Conservation (phyloP, 2,329 filamentous ascomycete genomes). For the Microdochium nivale region DNA sequence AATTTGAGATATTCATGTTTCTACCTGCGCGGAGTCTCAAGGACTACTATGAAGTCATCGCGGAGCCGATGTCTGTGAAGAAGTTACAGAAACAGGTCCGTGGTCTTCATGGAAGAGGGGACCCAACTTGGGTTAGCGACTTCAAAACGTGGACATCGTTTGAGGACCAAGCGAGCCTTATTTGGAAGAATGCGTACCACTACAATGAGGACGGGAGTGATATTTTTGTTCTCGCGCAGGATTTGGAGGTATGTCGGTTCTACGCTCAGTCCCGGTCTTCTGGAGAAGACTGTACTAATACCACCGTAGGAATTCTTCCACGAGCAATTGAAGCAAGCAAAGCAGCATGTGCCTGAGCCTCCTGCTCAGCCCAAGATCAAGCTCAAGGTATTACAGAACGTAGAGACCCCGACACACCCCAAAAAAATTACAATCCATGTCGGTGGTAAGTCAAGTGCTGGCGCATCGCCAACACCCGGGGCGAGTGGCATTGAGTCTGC, state of each 20-base stretch:
- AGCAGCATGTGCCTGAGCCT: conserved; percentile 63
- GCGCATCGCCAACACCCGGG: conserved; percentile 40
- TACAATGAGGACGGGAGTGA: conserved; percentile 92
- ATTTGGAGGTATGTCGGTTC: conserved; percentile 59
- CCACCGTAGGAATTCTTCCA: conserved; percentile 55
- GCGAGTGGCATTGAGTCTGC: conserved; percentile 21
- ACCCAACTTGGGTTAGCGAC: conserved; percentile 53
- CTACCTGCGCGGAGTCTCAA: conserved; percentile 67
- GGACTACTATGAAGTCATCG: conserved; percentile 82
- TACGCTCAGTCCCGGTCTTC: neutral
- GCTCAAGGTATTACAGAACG: conserved; percentile 54
- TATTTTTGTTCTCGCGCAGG: conserved; percentile 66
- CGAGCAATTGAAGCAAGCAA: conserved; percentile 61
- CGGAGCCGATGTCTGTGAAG: conserved; percentile 70
- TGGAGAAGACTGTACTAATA: conserved; percentile 9
- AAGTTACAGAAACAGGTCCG: conserved; percentile 69
- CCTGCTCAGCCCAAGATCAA: conserved; percentile 65
- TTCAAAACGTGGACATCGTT: conserved; percentile 79
- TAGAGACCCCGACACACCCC: conserved; percentile 32
- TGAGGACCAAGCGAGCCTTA: conserved; percentile 67
- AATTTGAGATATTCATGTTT: conserved; percentile 67
- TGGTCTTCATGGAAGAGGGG: conserved; percentile 60
- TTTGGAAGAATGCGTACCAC: conserved; percentile 81
- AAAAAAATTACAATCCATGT: conserved; percentile 68
- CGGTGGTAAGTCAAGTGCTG: conserved; percentile 47